Evolutionary conservation across 2,329 filamentous ascomycete genomes (phyloP).

Genomic region (Xylaria sp.): DNA sequence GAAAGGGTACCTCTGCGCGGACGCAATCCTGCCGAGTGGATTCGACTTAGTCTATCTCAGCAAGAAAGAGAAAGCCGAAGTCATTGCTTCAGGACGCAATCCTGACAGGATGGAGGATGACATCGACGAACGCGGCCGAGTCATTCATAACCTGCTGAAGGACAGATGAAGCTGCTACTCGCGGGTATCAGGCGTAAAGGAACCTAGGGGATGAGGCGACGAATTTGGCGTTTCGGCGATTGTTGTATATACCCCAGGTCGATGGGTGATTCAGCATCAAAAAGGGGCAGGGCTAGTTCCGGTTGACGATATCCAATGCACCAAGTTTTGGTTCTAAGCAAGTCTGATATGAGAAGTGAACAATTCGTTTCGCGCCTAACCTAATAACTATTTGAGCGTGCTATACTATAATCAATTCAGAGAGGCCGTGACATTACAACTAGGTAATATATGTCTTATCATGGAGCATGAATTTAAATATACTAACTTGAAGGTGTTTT

Average conservation of each 20-base stretch:
- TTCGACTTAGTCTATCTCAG: slow-evolving; percentile 64
- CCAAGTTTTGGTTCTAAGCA: background rate
- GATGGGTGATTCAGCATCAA: background rate
- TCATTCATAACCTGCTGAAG: slow-evolving; percentile 52
- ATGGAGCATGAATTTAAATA: too few relatives aligned
- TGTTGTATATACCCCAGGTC: slow-evolving; percentile 3
- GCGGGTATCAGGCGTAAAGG: background rate
- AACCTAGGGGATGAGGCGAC: background rate
- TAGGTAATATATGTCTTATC: too few relatives aligned
- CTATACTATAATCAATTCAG: background rate
- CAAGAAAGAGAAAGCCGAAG: slow-evolving; percentile 59
- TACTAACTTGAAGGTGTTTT: too few relatives aligned
- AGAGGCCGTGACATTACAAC: background rate
- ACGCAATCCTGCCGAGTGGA: slow-evolving; percentile 57
- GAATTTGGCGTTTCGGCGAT: slow-evolving; percentile 24
- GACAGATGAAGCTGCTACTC: background rate
- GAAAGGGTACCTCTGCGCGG: slow-evolving; percentile 60
- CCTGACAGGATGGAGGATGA: slow-evolving; percentile 61
- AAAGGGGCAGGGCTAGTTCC: slow-evolving; percentile 1
- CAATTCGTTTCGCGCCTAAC: background rate
- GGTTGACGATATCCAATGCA: slow-evolving; percentile 32
- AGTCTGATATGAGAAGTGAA: background rate
- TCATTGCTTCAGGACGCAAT: slow-evolving; percentile 60
- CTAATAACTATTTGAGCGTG: too few relatives aligned
- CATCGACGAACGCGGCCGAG: slow-evolving; percentile 53